phyloP scores from a whole-genome alignment of 306 rosid genomes.

The Alnus glutinosa region DNA sequence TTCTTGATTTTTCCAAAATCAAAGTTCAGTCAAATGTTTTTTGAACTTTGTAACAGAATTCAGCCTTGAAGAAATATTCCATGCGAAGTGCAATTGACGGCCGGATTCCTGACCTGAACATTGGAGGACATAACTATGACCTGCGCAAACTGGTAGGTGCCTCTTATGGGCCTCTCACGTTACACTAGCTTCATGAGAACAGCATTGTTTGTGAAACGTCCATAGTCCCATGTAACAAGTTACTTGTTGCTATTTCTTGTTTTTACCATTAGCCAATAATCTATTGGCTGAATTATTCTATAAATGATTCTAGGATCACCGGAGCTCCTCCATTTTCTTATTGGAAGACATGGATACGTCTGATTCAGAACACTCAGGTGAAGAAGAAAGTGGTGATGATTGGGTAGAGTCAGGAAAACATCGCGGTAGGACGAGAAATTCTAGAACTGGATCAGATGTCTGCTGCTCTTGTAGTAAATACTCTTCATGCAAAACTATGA shows the following conservation, averaged over 20 bases:
- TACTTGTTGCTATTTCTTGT: not conserved
- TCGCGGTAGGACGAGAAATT: slow-evolving; percentile 36
- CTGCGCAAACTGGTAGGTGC: slow-evolving; percentile 56
- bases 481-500: slow-evolving; percentile 74
- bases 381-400: slow-evolving; percentile 43
- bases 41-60: slow-evolving; percentile 46
- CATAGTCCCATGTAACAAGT: too few species aligned
- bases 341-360: slow-evolving; percentile 82
- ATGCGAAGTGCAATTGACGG: slow-evolving; percentile 18
- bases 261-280: not conserved
- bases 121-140: slow-evolving; percentile 56
- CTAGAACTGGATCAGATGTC: slow-evolving; percentile 30
- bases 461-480: slow-evolving; percentile 73
- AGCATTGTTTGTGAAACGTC: not conserved
- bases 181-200: not conserved
- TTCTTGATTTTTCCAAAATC: not conserved
- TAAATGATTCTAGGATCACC: slow-evolving; percentile 50
- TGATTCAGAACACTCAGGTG: slow-evolving; percentile 56
- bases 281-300: not conserved
- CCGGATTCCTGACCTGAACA: slow-evolving; percentile 23
- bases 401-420: slow-evolving; percentile 44
- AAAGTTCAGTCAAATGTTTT: slow-evolving; percentile 1
- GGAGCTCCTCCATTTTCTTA: slow-evolving; percentile 54
- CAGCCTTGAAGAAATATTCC: slow-evolving; percentile 41
- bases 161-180: not conserved